Base-by-base conservation (phyloP, 1,139 yeast genomes). In the Suhomyces bokatorum region DNA sequence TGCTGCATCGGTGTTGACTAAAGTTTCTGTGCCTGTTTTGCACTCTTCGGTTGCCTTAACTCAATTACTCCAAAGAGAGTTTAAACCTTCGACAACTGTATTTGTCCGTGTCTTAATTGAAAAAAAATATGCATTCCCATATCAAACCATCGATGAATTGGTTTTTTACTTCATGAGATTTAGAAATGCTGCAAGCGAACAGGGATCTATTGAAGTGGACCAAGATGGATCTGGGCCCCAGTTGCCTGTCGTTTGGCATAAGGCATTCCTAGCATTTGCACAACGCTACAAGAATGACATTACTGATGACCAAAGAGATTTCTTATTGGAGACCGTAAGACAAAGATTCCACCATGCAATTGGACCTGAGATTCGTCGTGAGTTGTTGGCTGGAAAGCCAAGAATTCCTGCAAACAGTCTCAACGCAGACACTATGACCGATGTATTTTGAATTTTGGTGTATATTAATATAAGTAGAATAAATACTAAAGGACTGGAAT, bases 221-320 rank as follows among this genome's bases (percentile, higher is more conserved):
- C 67, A 70, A 17, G 69, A 66, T 30, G 67, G 63, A 32, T 66
- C 68, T 22, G 58, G 56, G 2, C 82, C 86, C n/a, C 79, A 80
- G 46, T 75, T 95, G 58, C 98, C 99, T 6, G 88, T 93, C 12
- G 93, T 93, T 35, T 93, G 99, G 98, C 98, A 95, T 63, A 95
- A 93, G 64, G 91, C 97, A 2, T 85, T 93, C 60, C 75, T 93
- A 47, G 85, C 95, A 3, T 95, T 93, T 73, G 96, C 97, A 35
- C 97, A 91, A 70, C 79, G 97, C 53, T 93, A 93, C 66, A 93
- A 93, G 67, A 91, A 93, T 64, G 99, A 93, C 72, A 88, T 93
- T 48, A 93, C 99, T 13, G 96, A 89, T 58, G 99, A 95, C 63
- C 99, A 93, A 73, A 80, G 97, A 62, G 99, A 93, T 57, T 89